phyloP scores from a whole-genome alignment of 192 early-diverging fungal genomes.

The Mortierella claussenii region DNA sequence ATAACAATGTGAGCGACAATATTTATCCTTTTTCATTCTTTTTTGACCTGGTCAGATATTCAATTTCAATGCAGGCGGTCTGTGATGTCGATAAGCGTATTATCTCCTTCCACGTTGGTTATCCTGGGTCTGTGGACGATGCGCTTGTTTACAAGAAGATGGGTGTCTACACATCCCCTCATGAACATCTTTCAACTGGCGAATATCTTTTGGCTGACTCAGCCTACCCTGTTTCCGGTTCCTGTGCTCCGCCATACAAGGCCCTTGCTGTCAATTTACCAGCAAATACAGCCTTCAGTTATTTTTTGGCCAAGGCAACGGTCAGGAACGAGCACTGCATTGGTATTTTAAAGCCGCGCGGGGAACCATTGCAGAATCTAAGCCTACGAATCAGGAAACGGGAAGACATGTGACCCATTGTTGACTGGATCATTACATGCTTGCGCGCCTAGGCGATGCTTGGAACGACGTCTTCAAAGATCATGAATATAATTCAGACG shows the following conservation, averaged over 20 bases:
- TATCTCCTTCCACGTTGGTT: constrained; percentile 2
- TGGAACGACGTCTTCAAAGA: too few species aligned
- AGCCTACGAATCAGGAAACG: too few species aligned
- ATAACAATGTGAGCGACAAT: too few species aligned
- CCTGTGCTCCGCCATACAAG: constrained; percentile 15
- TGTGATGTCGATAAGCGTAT: constrained; percentile 31
- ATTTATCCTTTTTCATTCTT: too few species aligned
- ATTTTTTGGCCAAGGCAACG: constrained; percentile 13
- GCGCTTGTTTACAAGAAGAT: constrained; percentile 4
- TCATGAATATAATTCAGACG: too few species aligned
- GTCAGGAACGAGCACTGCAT: background rate
- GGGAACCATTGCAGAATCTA: background rate
- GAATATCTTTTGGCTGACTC: constrained; percentile 26
- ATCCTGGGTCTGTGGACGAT: constrained; percentile 14
- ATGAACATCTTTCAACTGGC: constrained; percentile 1
- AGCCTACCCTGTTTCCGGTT: constrained; percentile 10
- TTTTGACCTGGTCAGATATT: constrained; percentile 13
- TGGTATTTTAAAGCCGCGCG: background rate
- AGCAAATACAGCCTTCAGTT: constrained; percentile 17
- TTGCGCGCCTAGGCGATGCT: too few species aligned
- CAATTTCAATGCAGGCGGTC: constrained; percentile 16
- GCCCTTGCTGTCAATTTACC: background rate
- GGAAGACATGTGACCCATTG: too few species aligned
- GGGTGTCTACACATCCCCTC: background rate
- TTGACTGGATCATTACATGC: too few species aligned